Percentiles rank a stretch among this genome's conserved stretches.
These are phyloP conservation scores for Pseudogymnoascus sp. DNA, from an alignment of 2,329 filamentous ascomycete genomes.

Conservation along the genomic window DNA sequence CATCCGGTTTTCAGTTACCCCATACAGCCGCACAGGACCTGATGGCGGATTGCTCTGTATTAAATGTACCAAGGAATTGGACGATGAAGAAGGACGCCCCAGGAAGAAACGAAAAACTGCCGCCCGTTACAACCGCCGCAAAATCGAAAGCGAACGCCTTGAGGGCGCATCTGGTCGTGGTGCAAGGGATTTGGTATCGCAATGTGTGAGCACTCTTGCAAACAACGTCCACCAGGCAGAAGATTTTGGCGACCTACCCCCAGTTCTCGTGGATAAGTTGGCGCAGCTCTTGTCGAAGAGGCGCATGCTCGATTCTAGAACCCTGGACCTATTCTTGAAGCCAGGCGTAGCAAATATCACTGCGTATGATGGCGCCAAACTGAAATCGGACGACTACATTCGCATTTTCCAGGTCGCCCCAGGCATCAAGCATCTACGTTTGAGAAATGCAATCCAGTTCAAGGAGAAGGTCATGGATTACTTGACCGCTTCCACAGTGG, in stretches of 20 bases:
- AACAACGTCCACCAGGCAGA: conserved; percentile 55
- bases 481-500: conserved; percentile 60
- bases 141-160: conserved; percentile 73
- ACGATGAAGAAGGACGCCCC: conserved; percentile 53
- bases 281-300: conserved; percentile 52
- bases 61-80: conserved; percentile 67
- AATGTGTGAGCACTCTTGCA: conserved; percentile 54
- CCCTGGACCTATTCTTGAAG: conserved; percentile 49
- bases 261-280: conserved; percentile 48
- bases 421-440: conserved; percentile 58
- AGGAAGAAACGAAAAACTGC: conserved; percentile 51
- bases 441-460: conserved; percentile 83
- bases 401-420: conserved; percentile 71
- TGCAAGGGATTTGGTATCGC: conserved; percentile 56
- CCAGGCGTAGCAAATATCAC: conserved; percentile 41
- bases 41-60: conserved; percentile 79
- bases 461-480: conserved; percentile 79
- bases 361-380: conserved; percentile 52
- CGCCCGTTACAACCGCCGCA: conserved; percentile 53
- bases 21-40: conserved; percentile 74
- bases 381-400: conserved; percentile 68
- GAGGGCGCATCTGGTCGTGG: conserved; percentile 61
- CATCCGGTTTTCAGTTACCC: conserved; percentile 86
- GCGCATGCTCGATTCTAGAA: conserved; percentile 45
- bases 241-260: conserved; percentile 51